Evolutionary conservation across 2,329 filamentous ascomycete species (phyloP).

Genomic region (Canariomyces notabilis): DNA sequence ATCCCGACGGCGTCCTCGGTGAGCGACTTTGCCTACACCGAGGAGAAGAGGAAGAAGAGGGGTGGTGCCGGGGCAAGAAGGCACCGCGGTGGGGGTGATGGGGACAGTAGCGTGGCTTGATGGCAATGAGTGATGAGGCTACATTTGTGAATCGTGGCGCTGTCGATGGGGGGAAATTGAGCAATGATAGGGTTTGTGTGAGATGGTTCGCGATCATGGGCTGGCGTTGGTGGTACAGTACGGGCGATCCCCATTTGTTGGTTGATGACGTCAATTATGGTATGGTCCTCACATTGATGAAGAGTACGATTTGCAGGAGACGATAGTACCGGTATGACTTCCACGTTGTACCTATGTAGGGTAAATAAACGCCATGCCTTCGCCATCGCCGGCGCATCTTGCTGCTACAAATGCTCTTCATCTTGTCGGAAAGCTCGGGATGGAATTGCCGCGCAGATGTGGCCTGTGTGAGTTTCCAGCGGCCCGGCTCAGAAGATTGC

Average conservation of each 20-base stretch:
- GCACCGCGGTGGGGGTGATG: constrained; percentile 15
- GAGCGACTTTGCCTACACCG: constrained; percentile 34
- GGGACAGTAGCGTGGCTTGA: not conserved
- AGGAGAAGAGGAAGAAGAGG: constrained; percentile 42
- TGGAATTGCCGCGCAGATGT: no score
- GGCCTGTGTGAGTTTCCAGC: no score
- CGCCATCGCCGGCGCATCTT: no score
- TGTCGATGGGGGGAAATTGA: not conserved
- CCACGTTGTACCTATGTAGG: no score
- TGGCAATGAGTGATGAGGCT: not conserved
- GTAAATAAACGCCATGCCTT: no score
- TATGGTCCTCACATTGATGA: no score
- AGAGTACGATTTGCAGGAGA: not conserved
- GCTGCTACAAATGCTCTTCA: no score
- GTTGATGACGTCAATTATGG: not conserved
- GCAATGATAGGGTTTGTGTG: not conserved
- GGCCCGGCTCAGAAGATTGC: no score
- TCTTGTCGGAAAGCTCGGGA: no score
- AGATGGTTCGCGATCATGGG: not conserved
- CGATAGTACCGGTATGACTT: no score
- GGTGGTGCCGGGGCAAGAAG: constrained; percentile 31
- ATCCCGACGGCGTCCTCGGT: constrained; percentile 43
- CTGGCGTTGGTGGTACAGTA: constrained; percentile 6
- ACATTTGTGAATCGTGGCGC: not conserved
- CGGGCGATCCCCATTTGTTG: not conserved